These are phyloP conservation scores for Macadamia tetraphylla DNA, from an alignment of 164 flowering plant genomes.

Conservation along the genomic window DNA sequence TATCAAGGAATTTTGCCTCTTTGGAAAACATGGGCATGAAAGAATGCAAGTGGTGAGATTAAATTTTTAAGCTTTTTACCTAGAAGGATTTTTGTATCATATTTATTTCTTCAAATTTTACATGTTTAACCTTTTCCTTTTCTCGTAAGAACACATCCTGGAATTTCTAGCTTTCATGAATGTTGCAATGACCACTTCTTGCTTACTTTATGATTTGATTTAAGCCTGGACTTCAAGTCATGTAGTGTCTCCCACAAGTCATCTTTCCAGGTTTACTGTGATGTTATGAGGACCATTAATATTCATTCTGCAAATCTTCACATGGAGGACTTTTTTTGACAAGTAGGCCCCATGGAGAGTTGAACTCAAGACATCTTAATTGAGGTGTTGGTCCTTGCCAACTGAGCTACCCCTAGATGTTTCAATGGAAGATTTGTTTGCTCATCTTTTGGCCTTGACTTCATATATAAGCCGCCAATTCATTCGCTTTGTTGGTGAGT, in stretches of 20 bases:
- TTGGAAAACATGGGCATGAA: conserved; percentile 8
- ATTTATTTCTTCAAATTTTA: neutral
- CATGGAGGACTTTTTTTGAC: too few relatives aligned
- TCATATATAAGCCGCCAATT: conserved; percentile 44
- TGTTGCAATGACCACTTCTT: neutral
- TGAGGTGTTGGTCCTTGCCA: too few relatives aligned
- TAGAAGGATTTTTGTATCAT: neutral
- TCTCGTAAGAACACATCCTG: neutral
- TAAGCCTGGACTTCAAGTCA: conserved; percentile 2
- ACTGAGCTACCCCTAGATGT: conserved; percentile 11
- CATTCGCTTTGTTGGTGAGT: conserved; percentile 59
- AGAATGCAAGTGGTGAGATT: conserved; percentile 6
- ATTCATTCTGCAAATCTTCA: conserved; percentile 16
- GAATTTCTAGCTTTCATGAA: neutral
- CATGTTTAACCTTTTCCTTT: neutral
- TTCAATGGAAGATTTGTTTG: conserved; percentile 46
- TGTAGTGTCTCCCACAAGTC: conserved; percentile 13
- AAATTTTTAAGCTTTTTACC: neutral
- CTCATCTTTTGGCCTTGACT: conserved; percentile 41
- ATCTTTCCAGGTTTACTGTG: conserved; percentile 28
- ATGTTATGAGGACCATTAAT: conserved; percentile 20
- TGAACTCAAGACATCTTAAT: too few relatives aligned
- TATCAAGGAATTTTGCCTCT: conserved; percentile 8
- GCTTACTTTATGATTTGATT: neutral
- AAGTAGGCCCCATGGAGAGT: too few relatives aligned